Evolutionary conservation across 768 basidiomycete genomes (phyloP).

Genomic region (Strobilomyces confusus): DNA sequence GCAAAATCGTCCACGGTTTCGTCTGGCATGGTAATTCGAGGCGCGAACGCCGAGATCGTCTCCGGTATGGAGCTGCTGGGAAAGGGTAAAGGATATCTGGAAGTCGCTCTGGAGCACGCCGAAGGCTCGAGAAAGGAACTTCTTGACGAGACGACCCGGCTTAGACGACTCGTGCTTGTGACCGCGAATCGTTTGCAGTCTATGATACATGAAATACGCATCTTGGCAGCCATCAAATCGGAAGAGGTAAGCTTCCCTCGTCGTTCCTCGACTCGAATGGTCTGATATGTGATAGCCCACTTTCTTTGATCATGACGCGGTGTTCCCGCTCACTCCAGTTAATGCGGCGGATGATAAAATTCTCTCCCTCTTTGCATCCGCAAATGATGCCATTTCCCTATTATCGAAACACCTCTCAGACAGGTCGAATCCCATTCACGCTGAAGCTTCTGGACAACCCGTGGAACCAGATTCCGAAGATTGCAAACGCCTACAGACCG

Average conservation of each 20-base stretch:
- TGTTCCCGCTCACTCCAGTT: slow-evolving; percentile 54
- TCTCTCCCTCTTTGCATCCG: slow-evolving; percentile 37
- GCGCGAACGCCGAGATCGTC: slow-evolving; percentile 47
- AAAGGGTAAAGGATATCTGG: slow-evolving; percentile 53
- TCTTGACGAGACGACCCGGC: slow-evolving; percentile 57
- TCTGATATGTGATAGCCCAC: slow-evolving; percentile 35
- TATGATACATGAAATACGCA: slow-evolving; percentile 45
- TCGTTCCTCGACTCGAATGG: background rate
- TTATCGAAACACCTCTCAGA: slow-evolving; percentile 27
- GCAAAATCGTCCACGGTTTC: slow-evolving; percentile 46
- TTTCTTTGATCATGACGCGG: slow-evolving; percentile 40
- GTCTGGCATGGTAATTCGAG: slow-evolving; percentile 48
- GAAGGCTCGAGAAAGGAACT: slow-evolving; percentile 62
- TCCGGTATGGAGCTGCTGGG: slow-evolving; percentile 44
- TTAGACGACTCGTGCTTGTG: slow-evolving; percentile 57
- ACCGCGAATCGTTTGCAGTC: slow-evolving; percentile 64
- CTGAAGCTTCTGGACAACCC: slow-evolving; percentile 14
- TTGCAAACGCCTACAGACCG: slow-evolving; percentile 44
- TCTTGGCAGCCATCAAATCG: slow-evolving; percentile 34
- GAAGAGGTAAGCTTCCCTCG: slow-evolving; percentile 43
- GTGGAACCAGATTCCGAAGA: slow-evolving; percentile 37
- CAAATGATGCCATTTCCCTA: slow-evolving; percentile 36
- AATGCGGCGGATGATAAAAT: slow-evolving; percentile 49
- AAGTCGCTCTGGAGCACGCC: slow-evolving; percentile 68
- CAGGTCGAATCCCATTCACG: slow-evolving; percentile 6